phyloP scores from a whole-genome alignment of 2,329 filamentous ascomycete species.

The Diplodia scrobiculata region DNA sequence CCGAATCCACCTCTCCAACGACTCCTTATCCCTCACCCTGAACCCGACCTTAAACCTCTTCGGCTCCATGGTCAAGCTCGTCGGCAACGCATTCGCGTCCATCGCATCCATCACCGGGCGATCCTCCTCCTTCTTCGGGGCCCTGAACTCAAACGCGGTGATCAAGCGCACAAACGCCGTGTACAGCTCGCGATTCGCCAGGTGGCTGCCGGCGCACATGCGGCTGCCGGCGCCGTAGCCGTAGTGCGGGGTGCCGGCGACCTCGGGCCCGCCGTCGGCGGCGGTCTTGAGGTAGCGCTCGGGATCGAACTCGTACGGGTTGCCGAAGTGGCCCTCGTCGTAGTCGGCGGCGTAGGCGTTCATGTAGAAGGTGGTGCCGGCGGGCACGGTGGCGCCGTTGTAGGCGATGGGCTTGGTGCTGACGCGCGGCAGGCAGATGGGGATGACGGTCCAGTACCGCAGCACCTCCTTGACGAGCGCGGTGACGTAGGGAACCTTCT shows the following conservation, averaged over 20 bases:
- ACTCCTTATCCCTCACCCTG: constrained; percentile 46
- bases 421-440: constrained; percentile 72
- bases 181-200: constrained; percentile 47
- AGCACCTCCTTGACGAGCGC: constrained; percentile 78
- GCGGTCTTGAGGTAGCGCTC: constrained; percentile 64
- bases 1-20: constrained; percentile 51
- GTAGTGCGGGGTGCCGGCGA: constrained; percentile 53
- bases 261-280: constrained; percentile 38
- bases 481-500: constrained; percentile 75
- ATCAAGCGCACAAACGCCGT: constrained; percentile 55
- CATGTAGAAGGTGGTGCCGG: constrained; percentile 80
- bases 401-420: constrained; percentile 73
- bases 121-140: constrained; percentile 47
- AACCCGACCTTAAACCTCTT: constrained; percentile 56
- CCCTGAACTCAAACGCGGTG: constrained; percentile 51
- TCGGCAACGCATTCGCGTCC: constrained; percentile 52
- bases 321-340: constrained; percentile 67
- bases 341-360: constrained; percentile 75
- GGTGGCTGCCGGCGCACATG: constrained; percentile 53
- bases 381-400: constrained; percentile 67
- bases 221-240: constrained; percentile 52
- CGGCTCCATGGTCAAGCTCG: constrained; percentile 53
- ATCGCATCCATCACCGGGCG: constrained; percentile 50
- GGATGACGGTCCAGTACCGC: constrained; percentile 77
- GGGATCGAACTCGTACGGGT: constrained; percentile 65